phyloP scores from a whole-genome alignment of 495 filamentous ascomycete species.

The Trichocladium uniseriatum region DNA sequence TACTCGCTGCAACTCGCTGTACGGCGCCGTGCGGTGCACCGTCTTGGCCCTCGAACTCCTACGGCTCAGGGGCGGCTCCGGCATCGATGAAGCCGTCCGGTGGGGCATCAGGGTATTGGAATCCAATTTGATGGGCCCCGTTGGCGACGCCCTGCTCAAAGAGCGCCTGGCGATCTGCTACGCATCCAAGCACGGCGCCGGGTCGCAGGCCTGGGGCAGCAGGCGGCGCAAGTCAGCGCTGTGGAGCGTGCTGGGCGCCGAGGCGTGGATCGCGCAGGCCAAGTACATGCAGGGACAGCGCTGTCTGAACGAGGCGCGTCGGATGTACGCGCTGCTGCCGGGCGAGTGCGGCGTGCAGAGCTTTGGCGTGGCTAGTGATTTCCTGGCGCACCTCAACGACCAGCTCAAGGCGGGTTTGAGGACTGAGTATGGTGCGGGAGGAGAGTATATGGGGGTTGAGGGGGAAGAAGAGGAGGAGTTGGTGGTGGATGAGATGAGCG shows the following conservation, averaged over 20 bases:
- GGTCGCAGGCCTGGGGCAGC: conserved; percentile 55
- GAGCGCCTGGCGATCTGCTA: conserved; percentile 83
- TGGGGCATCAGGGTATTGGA: conserved; percentile 80
- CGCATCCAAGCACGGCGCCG: conserved; percentile 55
- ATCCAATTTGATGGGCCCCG: conserved; percentile 57
- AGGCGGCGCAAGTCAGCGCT: conserved; percentile 75
- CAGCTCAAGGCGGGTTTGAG: conserved; percentile 46
- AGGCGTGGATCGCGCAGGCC: conserved; percentile 66
- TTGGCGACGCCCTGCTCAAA: conserved; percentile 69
- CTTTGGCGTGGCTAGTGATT: conserved; percentile 51
- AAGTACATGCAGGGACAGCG: conserved; percentile 61
- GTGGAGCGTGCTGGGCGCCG: conserved; percentile 78
- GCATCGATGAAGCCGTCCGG: conserved; percentile 74
- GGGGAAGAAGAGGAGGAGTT: conserved; percentile 29
- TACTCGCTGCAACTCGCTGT: conserved; percentile 65
- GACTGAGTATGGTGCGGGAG: conserved; percentile 12
- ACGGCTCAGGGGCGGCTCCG: conserved; percentile 62
- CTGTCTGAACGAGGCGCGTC: conserved; percentile 60
- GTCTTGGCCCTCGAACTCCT: conserved; percentile 73
- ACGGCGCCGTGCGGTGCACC: conserved; percentile 68
- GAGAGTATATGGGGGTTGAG: conserved; percentile 30
- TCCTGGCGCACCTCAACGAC: conserved; percentile 53
- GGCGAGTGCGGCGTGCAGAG: conserved; percentile 45
- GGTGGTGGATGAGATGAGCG: conserved; percentile 53
- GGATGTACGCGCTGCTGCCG: conserved; percentile 54